phyloP scores from a whole-genome alignment of 2,329 filamentous ascomycete species.

The Domatiomyces globalis region DNA sequence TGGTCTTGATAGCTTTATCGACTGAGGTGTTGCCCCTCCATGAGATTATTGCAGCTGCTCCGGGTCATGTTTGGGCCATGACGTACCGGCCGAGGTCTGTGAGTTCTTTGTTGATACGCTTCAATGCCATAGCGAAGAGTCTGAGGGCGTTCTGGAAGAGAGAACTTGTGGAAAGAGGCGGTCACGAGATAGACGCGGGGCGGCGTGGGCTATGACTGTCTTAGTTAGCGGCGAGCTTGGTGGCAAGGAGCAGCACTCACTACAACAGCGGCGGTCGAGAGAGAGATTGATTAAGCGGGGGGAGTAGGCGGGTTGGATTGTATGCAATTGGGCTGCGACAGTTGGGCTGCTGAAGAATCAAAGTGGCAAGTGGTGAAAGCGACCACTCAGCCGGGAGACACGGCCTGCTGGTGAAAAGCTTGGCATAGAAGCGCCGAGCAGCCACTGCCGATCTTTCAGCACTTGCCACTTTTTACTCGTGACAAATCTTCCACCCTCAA shows the following conservation, averaged over 20 bases:
- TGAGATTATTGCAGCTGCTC: background rate
- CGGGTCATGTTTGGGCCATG: background rate
- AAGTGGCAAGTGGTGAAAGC: background rate
- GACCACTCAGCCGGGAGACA: background rate
- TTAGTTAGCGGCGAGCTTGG: background rate
- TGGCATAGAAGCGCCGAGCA: background rate
- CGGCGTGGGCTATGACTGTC: background rate
- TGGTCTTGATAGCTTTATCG: background rate
- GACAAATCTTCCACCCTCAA: background rate
- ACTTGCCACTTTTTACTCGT: background rate
- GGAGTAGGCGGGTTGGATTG: background rate
- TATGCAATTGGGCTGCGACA: too few relatives aligned
- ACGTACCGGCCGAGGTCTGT: slow-evolving; percentile 38
- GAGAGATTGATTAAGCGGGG: background rate
- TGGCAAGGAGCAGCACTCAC: background rate
- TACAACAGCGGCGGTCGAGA: background rate
- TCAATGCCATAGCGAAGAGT: slow-evolving; percentile 33
- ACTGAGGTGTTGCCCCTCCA: slow-evolving; percentile 1
- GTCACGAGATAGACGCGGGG: slow-evolving; percentile 2
- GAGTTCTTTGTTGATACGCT: slow-evolving; percentile 42
- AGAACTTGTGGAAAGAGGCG: slow-evolving; percentile 6
- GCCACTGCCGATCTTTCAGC: background rate
- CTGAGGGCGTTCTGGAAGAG: slow-evolving; percentile 5
- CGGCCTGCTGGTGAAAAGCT: background rate
- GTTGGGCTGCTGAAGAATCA: background rate